These are phyloP conservation scores for Solanum lignicaule DNA, from an alignment of 257 asterid species.

Conservation along the genomic window DNA sequence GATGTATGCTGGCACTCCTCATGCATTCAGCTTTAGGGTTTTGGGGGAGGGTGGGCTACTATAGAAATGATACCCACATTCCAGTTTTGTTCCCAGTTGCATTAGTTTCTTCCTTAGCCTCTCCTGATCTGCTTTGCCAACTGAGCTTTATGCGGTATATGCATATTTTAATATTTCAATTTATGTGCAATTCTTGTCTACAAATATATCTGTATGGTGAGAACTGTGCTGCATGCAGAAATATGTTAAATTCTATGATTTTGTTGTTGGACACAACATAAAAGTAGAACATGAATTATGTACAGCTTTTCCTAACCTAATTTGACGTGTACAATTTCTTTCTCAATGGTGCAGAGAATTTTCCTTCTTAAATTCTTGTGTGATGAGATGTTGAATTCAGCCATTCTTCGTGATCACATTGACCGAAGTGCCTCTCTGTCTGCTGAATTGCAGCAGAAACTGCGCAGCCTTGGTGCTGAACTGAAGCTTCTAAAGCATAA, in stretches of 20 bases:
- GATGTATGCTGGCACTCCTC: background rate
- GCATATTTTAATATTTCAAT: background rate
- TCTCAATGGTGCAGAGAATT: slow-evolving; percentile 58
- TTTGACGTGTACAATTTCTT: background rate
- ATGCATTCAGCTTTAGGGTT: background rate
- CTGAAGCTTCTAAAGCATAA: slow-evolving; percentile 41
- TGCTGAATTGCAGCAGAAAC: slow-evolving; percentile 65
- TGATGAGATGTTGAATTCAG: slow-evolving; percentile 66
- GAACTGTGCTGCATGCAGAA: background rate
- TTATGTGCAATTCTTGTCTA: background rate
- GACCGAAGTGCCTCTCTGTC: slow-evolving; percentile 55
- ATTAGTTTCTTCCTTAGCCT: background rate
- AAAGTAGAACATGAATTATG: background rate
- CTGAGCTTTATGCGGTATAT: background rate
- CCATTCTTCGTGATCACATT: slow-evolving; percentile 61
- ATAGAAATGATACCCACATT: background rate
- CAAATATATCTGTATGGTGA: background rate
- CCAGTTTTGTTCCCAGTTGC: background rate
- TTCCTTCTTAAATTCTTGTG: slow-evolving; percentile 78
- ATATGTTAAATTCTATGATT: background rate
- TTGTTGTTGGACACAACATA: background rate
- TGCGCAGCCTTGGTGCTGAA: slow-evolving; percentile 58
- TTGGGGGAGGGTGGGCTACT: background rate
- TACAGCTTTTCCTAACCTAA: slow-evolving; percentile 1
- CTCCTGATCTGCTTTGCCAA: background rate